Conservation (phyloP, 2,329 filamentous ascomycete species). For the Biscogniauxia marginata region DNA sequence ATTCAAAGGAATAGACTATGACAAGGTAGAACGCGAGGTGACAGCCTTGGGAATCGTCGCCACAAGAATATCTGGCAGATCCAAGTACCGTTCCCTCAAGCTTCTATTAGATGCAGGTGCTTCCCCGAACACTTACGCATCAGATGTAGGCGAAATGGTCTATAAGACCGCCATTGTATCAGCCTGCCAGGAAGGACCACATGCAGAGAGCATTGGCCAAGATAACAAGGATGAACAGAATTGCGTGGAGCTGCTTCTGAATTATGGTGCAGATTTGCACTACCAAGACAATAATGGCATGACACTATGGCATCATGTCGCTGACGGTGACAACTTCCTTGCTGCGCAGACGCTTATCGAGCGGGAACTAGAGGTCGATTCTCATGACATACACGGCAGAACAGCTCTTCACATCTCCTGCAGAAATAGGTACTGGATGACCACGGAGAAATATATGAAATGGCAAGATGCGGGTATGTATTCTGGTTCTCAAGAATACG, state of each 20-base stretch:
- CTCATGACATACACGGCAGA: not conserved
- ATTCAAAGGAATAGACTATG: not conserved
- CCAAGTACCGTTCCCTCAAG: too few relatives aligned
- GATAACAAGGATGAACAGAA: not conserved
- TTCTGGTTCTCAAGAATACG: not conserved
- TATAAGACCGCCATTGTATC: too few relatives aligned
- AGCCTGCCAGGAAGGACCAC: too few relatives aligned
- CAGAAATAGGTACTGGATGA: not conserved
- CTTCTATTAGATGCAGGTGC: too few relatives aligned
- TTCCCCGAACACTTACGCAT: too few relatives aligned
- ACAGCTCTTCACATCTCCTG: not conserved
- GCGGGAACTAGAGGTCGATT: not conserved
- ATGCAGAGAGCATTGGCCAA: too few relatives aligned
- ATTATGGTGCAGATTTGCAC: constrained; percentile 1
- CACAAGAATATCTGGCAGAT: too few relatives aligned
- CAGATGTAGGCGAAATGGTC: too few relatives aligned
- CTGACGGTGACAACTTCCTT: not conserved
- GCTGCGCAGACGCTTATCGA: constrained; percentile 1
- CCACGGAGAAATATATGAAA: not conserved
- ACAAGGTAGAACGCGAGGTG: not conserved
- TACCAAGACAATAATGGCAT: not conserved
- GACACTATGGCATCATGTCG: not conserved
- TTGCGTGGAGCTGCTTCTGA: not conserved
- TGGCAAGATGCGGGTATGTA: not conserved
- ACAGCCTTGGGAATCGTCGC: not conserved